Conservation (phyloP, 179 eudicot genomes). For the Corrigiola litoralis region DNA sequence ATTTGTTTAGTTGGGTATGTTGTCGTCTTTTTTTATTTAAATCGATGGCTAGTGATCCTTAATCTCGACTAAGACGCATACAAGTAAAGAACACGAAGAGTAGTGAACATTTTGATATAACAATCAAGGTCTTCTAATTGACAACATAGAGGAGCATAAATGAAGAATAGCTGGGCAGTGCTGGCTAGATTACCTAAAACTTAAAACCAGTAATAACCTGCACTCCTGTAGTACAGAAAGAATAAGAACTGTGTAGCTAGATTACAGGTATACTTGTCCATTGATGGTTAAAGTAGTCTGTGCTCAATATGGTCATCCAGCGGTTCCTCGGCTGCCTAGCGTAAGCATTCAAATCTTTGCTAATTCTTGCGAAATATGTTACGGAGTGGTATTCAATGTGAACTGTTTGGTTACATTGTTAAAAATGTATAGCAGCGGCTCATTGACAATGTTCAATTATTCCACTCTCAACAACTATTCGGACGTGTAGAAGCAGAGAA, state of each 20-base stretch:
- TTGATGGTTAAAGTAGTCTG: constrained; percentile 33
- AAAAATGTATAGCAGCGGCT: constrained; percentile 30
- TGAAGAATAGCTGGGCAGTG: too few species aligned
- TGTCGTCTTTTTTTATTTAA: too few species aligned
- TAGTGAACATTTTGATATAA: too few species aligned
- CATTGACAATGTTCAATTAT: constrained; percentile 37
- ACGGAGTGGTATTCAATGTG: too few species aligned
- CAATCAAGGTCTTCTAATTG: too few species aligned
- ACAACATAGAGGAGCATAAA: too few species aligned
- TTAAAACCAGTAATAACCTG: constrained; percentile 3
- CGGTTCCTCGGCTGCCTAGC: constrained; percentile 22
- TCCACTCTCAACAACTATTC: constrained; percentile 12
- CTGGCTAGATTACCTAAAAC: too few species aligned
- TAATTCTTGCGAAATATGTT: constrained; percentile 15
- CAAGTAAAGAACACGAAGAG: too few species aligned
- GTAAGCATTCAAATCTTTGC: constrained; percentile 24
- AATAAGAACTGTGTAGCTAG: constrained; percentile 9
- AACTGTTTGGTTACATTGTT: constrained; percentile 33
- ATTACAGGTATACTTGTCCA: constrained; percentile 16
- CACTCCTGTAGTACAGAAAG: constrained; percentile 11
- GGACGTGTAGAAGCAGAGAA: too few species aligned
- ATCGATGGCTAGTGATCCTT: too few species aligned
- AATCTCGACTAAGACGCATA: too few species aligned
- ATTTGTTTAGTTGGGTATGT: too few species aligned
- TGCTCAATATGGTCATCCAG: constrained; percentile 26